These are phyloP conservation scores for Monotropa hypopitys DNA, from an alignment of 179 eudicot species.

Conservation along the genomic window DNA sequence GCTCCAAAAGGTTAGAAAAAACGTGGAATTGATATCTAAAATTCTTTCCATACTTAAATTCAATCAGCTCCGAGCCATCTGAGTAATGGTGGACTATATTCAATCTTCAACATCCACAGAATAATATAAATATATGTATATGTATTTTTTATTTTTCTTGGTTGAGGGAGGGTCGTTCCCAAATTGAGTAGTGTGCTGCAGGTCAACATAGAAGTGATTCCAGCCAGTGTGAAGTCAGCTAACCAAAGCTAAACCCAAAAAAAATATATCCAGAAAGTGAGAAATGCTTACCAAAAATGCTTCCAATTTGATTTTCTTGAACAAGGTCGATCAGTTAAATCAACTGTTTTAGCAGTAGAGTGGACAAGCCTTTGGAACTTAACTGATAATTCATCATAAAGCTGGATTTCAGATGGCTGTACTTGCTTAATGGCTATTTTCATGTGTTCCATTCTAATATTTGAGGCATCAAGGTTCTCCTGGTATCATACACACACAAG, in stretches of 20 bases:
- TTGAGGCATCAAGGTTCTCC: constrained; percentile 56
- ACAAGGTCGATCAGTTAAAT: constrained; percentile 20
- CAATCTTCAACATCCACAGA: background rate
- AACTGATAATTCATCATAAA: constrained; percentile 44
- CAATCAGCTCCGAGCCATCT: too few relatives aligned
- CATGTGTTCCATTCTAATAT: constrained; percentile 71
- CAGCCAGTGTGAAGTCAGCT: background rate
- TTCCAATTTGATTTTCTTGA: constrained; percentile 17
- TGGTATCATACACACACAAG: constrained; percentile 16
- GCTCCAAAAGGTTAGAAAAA: background rate
- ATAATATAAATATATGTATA: too few relatives aligned
- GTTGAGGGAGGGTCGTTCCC: background rate
- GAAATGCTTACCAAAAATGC: constrained; percentile 27
- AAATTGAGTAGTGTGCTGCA: background rate
- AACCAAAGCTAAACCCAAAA: background rate
- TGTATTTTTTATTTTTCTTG: background rate
- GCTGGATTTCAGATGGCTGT: constrained; percentile 54
- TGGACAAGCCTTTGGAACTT: constrained; percentile 61
- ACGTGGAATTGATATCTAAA: too few relatives aligned
- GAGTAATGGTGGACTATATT: background rate
- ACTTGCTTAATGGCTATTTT: constrained; percentile 44
- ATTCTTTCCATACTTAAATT: background rate
- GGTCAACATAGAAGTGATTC: background rate
- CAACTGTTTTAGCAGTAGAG: constrained; percentile 29
- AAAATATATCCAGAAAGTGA: constrained; percentile 8